Percentiles rank a stretch among this genome's conserved stretches.
phyloP scores from a whole-genome alignment of 371 early-diverging fungal genomes.

The Circinella umbellata region DNA sequence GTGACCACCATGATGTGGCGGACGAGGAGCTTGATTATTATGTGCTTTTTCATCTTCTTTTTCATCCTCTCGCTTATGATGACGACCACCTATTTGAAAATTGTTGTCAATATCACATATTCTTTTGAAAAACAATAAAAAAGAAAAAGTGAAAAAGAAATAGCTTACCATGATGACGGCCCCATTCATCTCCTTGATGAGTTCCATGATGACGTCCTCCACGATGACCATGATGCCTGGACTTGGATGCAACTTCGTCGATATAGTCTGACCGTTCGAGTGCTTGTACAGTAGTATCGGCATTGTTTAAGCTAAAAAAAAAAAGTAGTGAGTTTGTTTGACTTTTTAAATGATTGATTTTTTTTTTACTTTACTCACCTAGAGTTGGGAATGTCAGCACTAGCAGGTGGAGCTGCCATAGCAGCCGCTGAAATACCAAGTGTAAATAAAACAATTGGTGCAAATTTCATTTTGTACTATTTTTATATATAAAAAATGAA shows the following conservation, averaged over 20 bases:
- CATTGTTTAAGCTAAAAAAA: not conserved
- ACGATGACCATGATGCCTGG: not conserved
- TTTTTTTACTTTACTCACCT: not conserved
- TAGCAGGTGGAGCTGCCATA: not conserved
- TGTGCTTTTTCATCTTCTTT: not conserved
- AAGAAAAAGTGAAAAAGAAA: too few relatives aligned
- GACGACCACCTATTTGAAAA: not conserved
- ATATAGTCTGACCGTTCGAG: too few relatives aligned
- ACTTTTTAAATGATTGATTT: too few relatives aligned
- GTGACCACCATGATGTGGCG: not conserved
- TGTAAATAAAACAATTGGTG: not conserved
- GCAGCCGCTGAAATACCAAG: not conserved
- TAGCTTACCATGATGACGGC: too few relatives aligned
- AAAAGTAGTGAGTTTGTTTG: too few relatives aligned
- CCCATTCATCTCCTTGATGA: not conserved
- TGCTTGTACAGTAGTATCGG: not conserved
- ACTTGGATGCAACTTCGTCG: not conserved
- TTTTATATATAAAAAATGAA: too few relatives aligned
- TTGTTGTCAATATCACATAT: too few relatives aligned
- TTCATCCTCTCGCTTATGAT: not conserved
- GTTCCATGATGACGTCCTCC: not conserved
- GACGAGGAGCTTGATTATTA: not conserved
- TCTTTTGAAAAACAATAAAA: too few relatives aligned
- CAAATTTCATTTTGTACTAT: not conserved
- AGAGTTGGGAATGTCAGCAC: not conserved